Evolutionary conservation across 169 alveolate genomes (phyloP).

Genomic region (Plasmodium coatneyi): DNA sequence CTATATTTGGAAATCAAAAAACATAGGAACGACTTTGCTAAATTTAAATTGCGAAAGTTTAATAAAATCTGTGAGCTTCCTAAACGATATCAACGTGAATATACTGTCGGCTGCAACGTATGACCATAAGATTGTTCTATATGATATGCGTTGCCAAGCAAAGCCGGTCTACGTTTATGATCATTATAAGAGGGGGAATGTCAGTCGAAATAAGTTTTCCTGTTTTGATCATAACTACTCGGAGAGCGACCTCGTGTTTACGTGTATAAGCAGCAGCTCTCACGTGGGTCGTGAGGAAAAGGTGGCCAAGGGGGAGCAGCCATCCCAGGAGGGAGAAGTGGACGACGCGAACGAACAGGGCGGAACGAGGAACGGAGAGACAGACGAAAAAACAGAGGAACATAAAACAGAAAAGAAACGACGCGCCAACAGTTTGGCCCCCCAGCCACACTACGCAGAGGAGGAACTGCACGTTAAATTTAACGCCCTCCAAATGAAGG

Average conservation of each 20-base stretch:
- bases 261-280: slow-evolving; percentile 30
- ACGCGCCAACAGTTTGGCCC: background rate
- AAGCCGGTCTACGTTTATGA: slow-evolving; percentile 83
- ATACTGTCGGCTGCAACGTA: slow-evolving; percentile 78
- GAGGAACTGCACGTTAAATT: background rate
- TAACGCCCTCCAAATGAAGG: background rate
- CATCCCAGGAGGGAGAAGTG: background rate
- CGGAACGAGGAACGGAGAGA: background rate
- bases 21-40: slow-evolving; percentile 78
- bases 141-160: slow-evolving; percentile 80
- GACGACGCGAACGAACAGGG: background rate
- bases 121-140: slow-evolving; percentile 78
- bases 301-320: background rate
- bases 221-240: slow-evolving; percentile 56
- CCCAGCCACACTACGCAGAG: background rate
- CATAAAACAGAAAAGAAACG: background rate
- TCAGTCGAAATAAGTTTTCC: slow-evolving; percentile 28
- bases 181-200: slow-evolving; percentile 75
- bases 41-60: slow-evolving; percentile 77
- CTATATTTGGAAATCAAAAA: slow-evolving; percentile 81
- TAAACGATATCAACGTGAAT: slow-evolving; percentile 80
- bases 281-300: slow-evolving; percentile 8
- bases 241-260: slow-evolving; percentile 60
- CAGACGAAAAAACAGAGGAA: background rate
- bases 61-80: slow-evolving; percentile 75